Evolutionary conservation across 192 early-diverging fungal genomes (phyloP), one percentile per base, ranked within the genome.

Genomic region (Coemansia sp.): DNA sequence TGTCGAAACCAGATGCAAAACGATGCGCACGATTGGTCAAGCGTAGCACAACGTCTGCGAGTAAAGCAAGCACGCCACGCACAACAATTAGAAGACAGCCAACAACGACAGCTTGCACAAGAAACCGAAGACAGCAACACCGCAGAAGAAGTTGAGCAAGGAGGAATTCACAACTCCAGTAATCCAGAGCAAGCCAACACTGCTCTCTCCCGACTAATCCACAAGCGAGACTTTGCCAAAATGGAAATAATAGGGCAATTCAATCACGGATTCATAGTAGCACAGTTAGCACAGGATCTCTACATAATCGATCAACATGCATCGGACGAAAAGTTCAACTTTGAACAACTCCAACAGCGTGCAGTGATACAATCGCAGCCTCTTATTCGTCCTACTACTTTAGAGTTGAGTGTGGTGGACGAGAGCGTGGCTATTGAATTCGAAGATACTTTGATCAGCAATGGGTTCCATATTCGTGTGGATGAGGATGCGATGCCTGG

Each of bases 241-340:
- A 98, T 99, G 93, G 69, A 84, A 34, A 74, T 99, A 5, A 41
- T 97, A 4, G 97, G 97, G 2, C 97, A 99, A 74, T 99, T 99
- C 83, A 99, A 99, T 68, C 85, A 85, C 50, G 97, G 96, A 1
- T 99, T 99, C 71, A 99, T 99, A 52, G 82, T 99, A 10, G 85
- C 82, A 0, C 69, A 81, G 2, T 76, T 94, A n/a, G 67, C 81
- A 69, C 68, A 73, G 7, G 82, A 82, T 25, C 83, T 99, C 7
- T 97, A 92, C 69, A 93, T 99, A 44, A 86, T 99, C 55, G 97
- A 99, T 76, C 97, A 99, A 65, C 97, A 99, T 73, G 97, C 97
- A 2, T 89, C 88, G 0, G 97, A 99, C 73, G 97, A 99, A 77
- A 99, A 99, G 73, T 94, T 84, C 78, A 97, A 96, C 66, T 99